phyloP scores from a whole-genome alignment of 2,329 filamentous ascomycete genomes.

The Ophiostoma triangulosporum region DNA sequence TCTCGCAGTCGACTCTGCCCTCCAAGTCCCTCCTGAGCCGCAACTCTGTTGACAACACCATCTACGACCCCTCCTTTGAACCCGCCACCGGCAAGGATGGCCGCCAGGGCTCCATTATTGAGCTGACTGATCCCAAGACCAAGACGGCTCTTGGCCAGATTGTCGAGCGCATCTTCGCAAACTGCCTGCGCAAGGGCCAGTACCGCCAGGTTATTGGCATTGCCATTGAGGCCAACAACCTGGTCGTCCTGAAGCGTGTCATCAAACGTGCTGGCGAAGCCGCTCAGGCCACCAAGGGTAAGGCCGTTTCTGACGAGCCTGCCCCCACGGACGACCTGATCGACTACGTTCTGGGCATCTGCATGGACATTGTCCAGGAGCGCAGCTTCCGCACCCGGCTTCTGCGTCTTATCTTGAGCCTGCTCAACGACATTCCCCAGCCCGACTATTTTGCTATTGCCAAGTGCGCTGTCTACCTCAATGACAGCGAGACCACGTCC shows the following conservation, averaged over 20 bases:
- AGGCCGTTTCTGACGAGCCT: slow-evolving; percentile 52
- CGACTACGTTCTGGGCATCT: slow-evolving; percentile 91
- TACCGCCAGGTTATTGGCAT: slow-evolving; percentile 97
- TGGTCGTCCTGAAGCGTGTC: slow-evolving; percentile 72
- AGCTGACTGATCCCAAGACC: slow-evolving; percentile 55
- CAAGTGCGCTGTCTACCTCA: slow-evolving; percentile 91
- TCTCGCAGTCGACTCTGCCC: slow-evolving; percentile 83
- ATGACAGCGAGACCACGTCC: slow-evolving; percentile 82
- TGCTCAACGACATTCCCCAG: slow-evolving; percentile 82
- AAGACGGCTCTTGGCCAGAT: slow-evolving; percentile 69
- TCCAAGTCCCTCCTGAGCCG: slow-evolving; percentile 93
- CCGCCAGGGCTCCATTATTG: slow-evolving; percentile 46
- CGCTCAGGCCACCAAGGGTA: slow-evolving; percentile 52
- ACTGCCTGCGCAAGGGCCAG: slow-evolving; percentile 70
- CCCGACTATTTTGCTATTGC: slow-evolving; percentile 98
- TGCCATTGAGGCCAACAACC: slow-evolving; percentile 83
- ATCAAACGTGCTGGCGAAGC: slow-evolving; percentile 84
- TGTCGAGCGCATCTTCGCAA: slow-evolving; percentile 82
- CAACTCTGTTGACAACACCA: slow-evolving; percentile 51
- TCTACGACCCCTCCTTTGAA: slow-evolving; percentile 45
- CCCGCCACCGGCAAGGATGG: slow-evolving; percentile 34
- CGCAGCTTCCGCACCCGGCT: slow-evolving; percentile 73
- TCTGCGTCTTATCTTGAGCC: slow-evolving; percentile 77
- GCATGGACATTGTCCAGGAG: slow-evolving; percentile 96
- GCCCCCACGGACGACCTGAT: slow-evolving; percentile 92